Evolutionary conservation across 2,329 filamentous ascomycete species (phyloP), one percentile per base, ranked within the genome.

Genomic region (Aspergillus awamori): DNA sequence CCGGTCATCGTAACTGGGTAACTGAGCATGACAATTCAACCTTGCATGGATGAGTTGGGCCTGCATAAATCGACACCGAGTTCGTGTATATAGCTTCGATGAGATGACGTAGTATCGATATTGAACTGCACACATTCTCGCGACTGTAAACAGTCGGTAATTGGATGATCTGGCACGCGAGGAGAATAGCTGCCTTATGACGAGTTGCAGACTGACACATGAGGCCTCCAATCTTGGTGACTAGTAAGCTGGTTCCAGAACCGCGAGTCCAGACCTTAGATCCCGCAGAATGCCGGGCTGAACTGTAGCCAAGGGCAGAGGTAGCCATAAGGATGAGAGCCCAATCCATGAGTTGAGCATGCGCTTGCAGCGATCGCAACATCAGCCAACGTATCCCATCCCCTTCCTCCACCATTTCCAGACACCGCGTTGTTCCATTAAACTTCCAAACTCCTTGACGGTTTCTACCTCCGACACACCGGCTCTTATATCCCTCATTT

Each of bases 391-490:
- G 72, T 77, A 78, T 22, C 87, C 87, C 89, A 91, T 91, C 0
- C 82, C 87, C 52, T 78, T 82, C 68, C 84, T 84, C 88, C 88
- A 92, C 89, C 89, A 92, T 0, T 69, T 72, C 65, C 80, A 80
- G 5, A 91, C 72, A 0, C 87, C 87, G 52, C 83, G 80, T 38
- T 79, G 70, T 57, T 87, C 81, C 88, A 92, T 90, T 17, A 80
- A 75, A 28, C 74, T 75, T 0, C 83, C 87, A 74, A 91, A 91
- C 11, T 87, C 86, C 64, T 86, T 85, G 5, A 91, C 85, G 1
- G 85, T 85, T 3, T 83, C 82, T 1, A 87, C 83, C 73, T 92
- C 89, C 53, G 83, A 78, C 56, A 85, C 78, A 2, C 76, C 78
- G 17, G 59, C 11, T 17, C 20, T 63, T 57, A 43, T n/a, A 8